Evolutionary conservation across 257 asterid species (phyloP), one percentile per base, ranked within the genome.

Genomic region (Fraxinus americana): DNA sequence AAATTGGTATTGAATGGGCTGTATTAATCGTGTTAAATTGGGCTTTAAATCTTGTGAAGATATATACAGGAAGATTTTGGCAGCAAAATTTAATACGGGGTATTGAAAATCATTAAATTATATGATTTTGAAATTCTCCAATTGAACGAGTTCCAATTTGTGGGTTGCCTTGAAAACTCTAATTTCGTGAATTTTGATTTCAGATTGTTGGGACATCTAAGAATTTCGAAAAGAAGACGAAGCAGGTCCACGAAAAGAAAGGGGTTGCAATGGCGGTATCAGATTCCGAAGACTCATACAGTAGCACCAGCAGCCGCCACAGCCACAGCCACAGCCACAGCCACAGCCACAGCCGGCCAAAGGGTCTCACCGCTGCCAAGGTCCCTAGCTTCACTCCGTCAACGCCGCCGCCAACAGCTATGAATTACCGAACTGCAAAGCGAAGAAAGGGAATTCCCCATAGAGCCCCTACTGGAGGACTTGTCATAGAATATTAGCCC

Each of bases 391-490:
- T 93, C 65, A 82, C 80, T 0, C 97, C 97, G 16, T 91, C 97
- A 21, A 93, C 98, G 2, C 98, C 98, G 9, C 97, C 98, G 11
- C 92, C 87, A n/a, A 88, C 92, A 16, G 81, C 91, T 0, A 78
- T 78, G 29, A 87, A 71, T 75, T 84, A 74, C 88, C 86, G 97
- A 27, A 77, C 90, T 0, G 90, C 90, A 67, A 93, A 91, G 75
- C 75, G 98, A 36, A 90, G 98, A 72, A 93, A 93, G 97, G 98
- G 98, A 2, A 88, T 91, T 79, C 98, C 98, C 12, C 98, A 90
- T 80, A 85, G 98, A 84, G 89, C 98, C 84, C 98, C 98, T 12
- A 90, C 83, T 82, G 98, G 97, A 76, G 93, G 92, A 54, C 75
- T 89, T 38, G 68, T 84, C 35, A 29, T 85, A 39, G 92, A 84